Evolutionary conservation across 768 basidiomycete genomes (phyloP), one percentile per base, ranked within the genome.

Genomic region (Leccinum disarticulatum): DNA sequence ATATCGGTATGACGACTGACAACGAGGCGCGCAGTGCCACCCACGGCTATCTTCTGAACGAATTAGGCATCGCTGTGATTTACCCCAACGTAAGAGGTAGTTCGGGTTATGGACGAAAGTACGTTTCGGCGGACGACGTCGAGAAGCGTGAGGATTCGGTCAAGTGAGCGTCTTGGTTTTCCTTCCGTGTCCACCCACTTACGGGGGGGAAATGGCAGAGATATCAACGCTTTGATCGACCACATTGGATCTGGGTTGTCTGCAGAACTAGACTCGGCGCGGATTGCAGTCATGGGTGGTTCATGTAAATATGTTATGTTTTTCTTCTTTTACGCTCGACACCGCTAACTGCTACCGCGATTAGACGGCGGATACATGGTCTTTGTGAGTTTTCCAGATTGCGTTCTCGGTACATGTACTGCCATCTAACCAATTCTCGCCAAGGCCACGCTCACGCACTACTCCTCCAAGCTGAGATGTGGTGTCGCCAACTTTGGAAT

Each of bases 31-130:
- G 36, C 62, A 72, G 73, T 22, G 65, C 71, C 17, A 76, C 73
- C 4, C 76, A 79, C 51, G 74, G 72, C 33, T 80, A 80, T 60
- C 64, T 79, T n/a, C 55, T 80, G 27, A 79, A 77, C 52, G 78
- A 80, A 53, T 62, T 80, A 36, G 73, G 70, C 17, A 72, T 76
- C 27, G 79, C 77, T 0, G 59, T 80, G 35, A 72, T 80, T 33
- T 77, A 77, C 58, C 78, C 78, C 15, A 79, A 79, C 49, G 79
- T 79, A 22, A 67, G 78, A 49, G 79, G 78, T 43, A 80, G 79
- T 56, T 67, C 68, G 3, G 78, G 78, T 28, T 80, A 79, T 54
- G 79, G 77, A 33, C 77, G 67, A 58, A 72, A 61, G 53, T 80
- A 77, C 64, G 68, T 77, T 70, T 67, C 75, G 15, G 62, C 68